Percentiles rank a stretch among this genome's conserved stretches.
These are phyloP conservation scores for Populus euphratica DNA, from an alignment of 345 rosid species.

Conservation along the genomic window DNA sequence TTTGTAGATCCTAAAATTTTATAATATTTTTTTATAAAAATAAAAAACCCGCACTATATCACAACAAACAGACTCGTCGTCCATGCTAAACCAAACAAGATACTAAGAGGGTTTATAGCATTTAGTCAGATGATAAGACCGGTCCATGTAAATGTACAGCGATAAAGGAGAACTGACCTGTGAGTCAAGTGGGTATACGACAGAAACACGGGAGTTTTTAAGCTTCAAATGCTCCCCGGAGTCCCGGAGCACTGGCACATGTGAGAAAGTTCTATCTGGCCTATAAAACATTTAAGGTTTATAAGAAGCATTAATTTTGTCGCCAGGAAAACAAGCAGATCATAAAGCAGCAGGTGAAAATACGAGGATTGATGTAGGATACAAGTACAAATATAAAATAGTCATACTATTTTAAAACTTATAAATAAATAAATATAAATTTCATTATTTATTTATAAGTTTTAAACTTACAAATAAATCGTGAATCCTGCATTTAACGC, in stretches of 20 bases:
- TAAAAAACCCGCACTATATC: no score
- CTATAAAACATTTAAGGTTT: slow-evolving; percentile 30
- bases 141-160: background rate
- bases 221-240: slow-evolving; percentile 85
- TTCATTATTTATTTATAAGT: no score
- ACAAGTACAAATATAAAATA: no score
- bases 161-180: slow-evolving; percentile 49
- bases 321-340: background rate
- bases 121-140: background rate
- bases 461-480: no score
- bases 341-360: background rate
- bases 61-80: no score
- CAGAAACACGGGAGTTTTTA: slow-evolving; percentile 80
- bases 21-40: no score
- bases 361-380: no score
- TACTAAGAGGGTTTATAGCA: background rate
- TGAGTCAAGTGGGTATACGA: slow-evolving; percentile 82
- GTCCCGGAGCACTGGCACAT: slow-evolving; percentile 81
- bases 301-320: background rate
- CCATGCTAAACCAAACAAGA: no score
- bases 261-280: slow-evolving; percentile 89
- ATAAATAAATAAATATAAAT: no score
- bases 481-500: slow-evolving; percentile 54
- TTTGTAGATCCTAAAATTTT: no score
- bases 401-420: no score